Conservation (phyloP, 2,329 filamentous ascomycete genomes). For the Rhexocercosporidium sp. region DNA sequence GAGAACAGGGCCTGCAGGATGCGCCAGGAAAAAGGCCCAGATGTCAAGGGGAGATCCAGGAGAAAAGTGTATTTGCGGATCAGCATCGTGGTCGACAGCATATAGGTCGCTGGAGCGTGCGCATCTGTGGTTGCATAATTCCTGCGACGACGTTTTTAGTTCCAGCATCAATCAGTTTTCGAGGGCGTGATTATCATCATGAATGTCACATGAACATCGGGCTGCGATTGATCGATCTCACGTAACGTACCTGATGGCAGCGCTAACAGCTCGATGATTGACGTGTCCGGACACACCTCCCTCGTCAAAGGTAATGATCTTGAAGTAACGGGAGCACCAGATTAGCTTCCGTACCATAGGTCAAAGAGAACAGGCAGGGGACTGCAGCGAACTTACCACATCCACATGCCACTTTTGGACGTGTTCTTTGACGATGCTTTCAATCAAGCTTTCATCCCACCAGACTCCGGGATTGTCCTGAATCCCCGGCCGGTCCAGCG, state of each 20-base stretch:
- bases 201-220: neutral
- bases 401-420: constrained; percentile 47
- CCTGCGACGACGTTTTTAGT: constrained; percentile 23
- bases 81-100: constrained; percentile 45
- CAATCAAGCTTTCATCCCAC: constrained; percentile 46
- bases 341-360: neutral
- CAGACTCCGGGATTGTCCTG: constrained; percentile 47
- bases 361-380: neutral
- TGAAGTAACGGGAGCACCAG: neutral
- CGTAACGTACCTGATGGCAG: constrained; percentile 44
- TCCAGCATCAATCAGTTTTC: neutral
- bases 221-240: neutral
- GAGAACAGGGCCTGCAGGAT: constrained; percentile 31
- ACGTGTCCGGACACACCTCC: constrained; percentile 48
- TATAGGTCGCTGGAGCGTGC: constrained; percentile 44
- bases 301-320: constrained; percentile 50
- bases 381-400: constrained; percentile 36
- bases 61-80: constrained; percentile 48
- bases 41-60: constrained; percentile 45
- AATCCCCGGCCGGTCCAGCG: constrained; percentile 44
- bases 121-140: constrained; percentile 40
- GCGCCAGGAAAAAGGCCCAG: constrained; percentile 43
- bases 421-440: constrained; percentile 43
- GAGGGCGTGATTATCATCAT: neutral
- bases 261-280: constrained; percentile 48